These are phyloP conservation scores for Spiraea crenata DNA, from an alignment of 331 rosid species.

Conservation along the genomic window DNA sequence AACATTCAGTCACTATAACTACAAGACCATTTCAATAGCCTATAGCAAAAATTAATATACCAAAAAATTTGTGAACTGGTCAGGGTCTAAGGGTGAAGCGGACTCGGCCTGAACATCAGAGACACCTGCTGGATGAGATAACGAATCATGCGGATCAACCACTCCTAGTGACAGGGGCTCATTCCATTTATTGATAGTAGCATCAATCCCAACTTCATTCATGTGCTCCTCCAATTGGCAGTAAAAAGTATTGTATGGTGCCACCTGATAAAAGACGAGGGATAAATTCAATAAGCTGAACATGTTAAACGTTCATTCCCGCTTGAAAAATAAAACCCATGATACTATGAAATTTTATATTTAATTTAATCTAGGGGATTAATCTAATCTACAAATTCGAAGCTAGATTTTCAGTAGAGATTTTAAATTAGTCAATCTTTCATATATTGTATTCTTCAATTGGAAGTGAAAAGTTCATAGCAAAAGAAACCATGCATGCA, in stretches of 20 bases:
- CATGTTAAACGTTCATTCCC: conserved; percentile 1
- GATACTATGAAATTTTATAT: neutral
- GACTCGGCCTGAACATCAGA: conserved; percentile 94
- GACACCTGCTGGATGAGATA: conserved; percentile 99
- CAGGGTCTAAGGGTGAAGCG: conserved; percentile 70
- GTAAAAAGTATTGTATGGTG: conserved; percentile 94
- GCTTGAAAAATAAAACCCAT: neutral
- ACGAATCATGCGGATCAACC: conserved; percentile 97
- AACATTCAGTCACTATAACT: neutral
- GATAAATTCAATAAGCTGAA: conserved; percentile 19
- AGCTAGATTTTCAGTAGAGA: neutral
- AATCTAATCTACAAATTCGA: neutral
- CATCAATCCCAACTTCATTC: conserved; percentile 78
- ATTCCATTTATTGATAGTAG: conserved; percentile 78
- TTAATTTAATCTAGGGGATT: no score
- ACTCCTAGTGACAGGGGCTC: conserved; percentile 80
- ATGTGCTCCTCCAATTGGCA: conserved; percentile 85
- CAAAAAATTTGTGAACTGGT: conserved; percentile 89
- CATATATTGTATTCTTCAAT: neutral
- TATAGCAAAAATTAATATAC: conserved; percentile 37
- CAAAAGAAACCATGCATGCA: conserved; percentile 1
- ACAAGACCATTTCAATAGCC: neutral
- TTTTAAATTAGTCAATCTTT: neutral
- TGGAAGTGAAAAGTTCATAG: neutral
- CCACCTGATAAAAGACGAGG: conserved; percentile 57